phyloP scores from a whole-genome alignment of 140 eudicot species.

The Oenanthe javanica region DNA sequence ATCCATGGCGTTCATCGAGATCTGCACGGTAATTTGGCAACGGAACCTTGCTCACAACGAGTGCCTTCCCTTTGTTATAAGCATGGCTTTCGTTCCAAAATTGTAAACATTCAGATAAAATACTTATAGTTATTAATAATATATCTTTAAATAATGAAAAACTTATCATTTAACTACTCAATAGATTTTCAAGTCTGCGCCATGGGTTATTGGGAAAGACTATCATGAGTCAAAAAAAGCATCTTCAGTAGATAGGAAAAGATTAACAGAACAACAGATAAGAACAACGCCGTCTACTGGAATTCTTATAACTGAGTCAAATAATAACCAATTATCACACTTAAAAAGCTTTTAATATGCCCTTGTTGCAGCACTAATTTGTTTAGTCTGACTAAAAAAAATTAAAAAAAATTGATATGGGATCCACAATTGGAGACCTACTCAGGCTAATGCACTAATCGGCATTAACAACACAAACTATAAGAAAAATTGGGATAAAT shows the following conservation, averaged over 20 bases:
- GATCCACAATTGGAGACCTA: background rate
- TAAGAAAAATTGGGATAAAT: no score
- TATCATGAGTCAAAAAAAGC: background rate
- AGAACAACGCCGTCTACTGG: background rate
- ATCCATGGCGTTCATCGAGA: conserved; percentile 92
- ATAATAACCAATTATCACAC: background rate
- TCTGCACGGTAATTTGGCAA: conserved; percentile 89
- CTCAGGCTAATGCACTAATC: background rate
- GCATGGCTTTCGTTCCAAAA: conserved; percentile 91
- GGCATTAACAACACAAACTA: no score
- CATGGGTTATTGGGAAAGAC: background rate
- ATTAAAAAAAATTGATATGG: background rate
- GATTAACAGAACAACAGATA: background rate
- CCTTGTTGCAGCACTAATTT: background rate
- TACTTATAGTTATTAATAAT: background rate
- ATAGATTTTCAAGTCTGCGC: background rate
- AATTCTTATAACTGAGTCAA: background rate
- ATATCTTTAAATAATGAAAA: background rate
- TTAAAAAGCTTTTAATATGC: background rate
- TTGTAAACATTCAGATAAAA: conserved; percentile 18
- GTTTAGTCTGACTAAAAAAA: background rate
- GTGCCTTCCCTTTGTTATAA: conserved; percentile 85
- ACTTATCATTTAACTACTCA: background rate
- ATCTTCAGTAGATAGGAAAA: background rate
- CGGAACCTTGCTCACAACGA: conserved; percentile 89